Evolutionary conservation across 78 protist genomes (phyloP).

Genomic region (Cyanophora paradoxa): DNA sequence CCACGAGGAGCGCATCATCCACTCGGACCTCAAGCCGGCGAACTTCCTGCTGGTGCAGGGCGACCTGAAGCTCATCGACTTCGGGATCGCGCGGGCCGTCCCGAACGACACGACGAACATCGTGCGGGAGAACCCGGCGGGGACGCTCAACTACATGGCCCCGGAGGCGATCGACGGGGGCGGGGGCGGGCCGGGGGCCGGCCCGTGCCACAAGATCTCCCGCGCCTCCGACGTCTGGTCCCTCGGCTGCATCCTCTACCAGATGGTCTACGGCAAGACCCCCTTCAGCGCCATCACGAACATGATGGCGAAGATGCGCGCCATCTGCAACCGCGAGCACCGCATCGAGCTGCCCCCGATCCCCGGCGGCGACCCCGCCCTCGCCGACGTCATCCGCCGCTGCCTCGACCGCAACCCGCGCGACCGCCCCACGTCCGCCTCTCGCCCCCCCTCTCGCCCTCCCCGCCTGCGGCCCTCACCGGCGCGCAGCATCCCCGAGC

Average conservation of each 20-base stretch:
- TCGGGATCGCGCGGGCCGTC: slow-evolving; percentile 84
- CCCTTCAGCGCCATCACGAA: slow-evolving; percentile 12
- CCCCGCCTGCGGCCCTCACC: too few species aligned
- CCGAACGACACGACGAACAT: slow-evolving; percentile 66
- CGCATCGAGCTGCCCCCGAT: background rate
- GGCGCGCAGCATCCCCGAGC: slow-evolving; percentile 16
- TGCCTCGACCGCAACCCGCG: slow-evolving; percentile 6
- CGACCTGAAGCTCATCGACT: slow-evolving; percentile 91
- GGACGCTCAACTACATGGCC: slow-evolving; percentile 93
- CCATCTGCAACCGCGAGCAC: slow-evolving; percentile 7
- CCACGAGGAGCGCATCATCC: slow-evolving; percentile 85
- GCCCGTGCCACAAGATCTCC: slow-evolving; percentile 29
- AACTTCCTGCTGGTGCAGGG: slow-evolving; percentile 86
- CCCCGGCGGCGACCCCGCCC: background rate
- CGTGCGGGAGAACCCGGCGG: slow-evolving; percentile 63
- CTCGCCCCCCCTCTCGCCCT: too few species aligned
- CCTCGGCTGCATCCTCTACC: slow-evolving; percentile 80
- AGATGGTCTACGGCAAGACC: slow-evolving; percentile 13
- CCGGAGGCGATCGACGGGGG: slow-evolving; percentile 80
- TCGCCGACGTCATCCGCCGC: slow-evolving; percentile 1
- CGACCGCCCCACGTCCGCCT: slow-evolving; percentile 1
- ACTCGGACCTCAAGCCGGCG: slow-evolving; percentile 92
- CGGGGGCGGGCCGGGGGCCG: background rate
- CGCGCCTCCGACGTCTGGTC: slow-evolving; percentile 83
- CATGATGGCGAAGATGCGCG: slow-evolving; percentile 8